Evolutionary conservation across 2,329 filamentous ascomycete species (phyloP), one percentile per base, ranked within the genome.

Genomic region (Aschersonia sp.): DNA sequence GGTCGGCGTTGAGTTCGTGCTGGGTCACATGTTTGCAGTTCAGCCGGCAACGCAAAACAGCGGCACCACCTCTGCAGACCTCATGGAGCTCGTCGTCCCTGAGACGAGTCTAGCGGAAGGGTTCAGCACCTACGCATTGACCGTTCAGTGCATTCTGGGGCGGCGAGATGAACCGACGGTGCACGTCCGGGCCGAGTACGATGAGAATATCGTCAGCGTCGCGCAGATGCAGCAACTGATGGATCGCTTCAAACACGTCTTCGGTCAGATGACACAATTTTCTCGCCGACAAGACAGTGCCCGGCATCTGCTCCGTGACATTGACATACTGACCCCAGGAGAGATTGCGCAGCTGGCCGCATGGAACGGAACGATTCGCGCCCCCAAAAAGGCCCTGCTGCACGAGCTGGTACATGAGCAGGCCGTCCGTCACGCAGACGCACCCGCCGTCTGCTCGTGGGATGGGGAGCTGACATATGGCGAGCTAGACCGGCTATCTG

Each of bases 121-220:
- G 6, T 74, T 75, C 57, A 74, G 74, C 58, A 73, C 70, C 0
- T 82, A 82, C 56, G 73, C 78, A 1, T 70, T 84, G 32, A 82
- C 35, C 12, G 35, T 38, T 38, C 35, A 38, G 12, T 38, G 35
- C 35, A 38, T 38, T 12, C 6, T 12, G 6, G 35, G 35, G 6
- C 6, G 6, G 35, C 12, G 6, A 12, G 35, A 12, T 12, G 35
- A 38, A 12, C 6, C 6, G 12, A 12, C 12, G 35, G 35, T 38
- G 6, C 60, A 74, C 12, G 66, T 80, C 48, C 80, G 78, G 65
- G 78, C 78, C 1, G 80, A 79, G 54, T 82, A 82, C 54, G 79
- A 84, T 55, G 78, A 77, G 29, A 72, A 73, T n/a, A 71, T 73
- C 1, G 72, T 84, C 20, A 65, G 65, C 20, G 66, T 64, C 32